These are phyloP conservation scores for Colletotrichum shisoi DNA, from an alignment of 2,329 filamentous ascomycete species.

Conservation along the genomic window DNA sequence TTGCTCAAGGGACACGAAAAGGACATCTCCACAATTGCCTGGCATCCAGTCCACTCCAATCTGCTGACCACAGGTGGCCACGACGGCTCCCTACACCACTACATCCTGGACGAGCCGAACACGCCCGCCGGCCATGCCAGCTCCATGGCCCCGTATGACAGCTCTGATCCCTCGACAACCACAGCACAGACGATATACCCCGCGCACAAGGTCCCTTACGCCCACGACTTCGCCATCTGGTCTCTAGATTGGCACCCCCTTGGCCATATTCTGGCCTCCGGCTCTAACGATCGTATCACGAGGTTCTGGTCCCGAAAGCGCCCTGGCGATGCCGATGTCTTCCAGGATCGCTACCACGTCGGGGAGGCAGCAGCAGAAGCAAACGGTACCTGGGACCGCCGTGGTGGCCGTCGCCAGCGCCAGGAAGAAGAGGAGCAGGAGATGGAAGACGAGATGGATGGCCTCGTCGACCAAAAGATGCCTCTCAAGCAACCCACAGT, in stretches of 20 bases:
- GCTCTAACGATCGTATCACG: slow-evolving; percentile 95
- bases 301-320: slow-evolving; percentile 94
- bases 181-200: slow-evolving; percentile 92
- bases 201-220: slow-evolving; percentile 83
- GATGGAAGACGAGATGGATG: slow-evolving; percentile 90
- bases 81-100: slow-evolving; percentile 90
- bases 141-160: slow-evolving; percentile 84
- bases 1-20: slow-evolving; percentile 94
- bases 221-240: slow-evolving; percentile 96
- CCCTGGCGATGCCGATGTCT: slow-evolving; percentile 83
- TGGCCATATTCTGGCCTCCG: slow-evolving; percentile 92
- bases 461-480: slow-evolving; percentile 89
- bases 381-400: slow-evolving; percentile 90
- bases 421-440: slow-evolving; percentile 95
- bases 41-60: slow-evolving; percentile 92
- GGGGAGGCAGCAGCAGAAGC: slow-evolving; percentile 92
- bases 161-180: slow-evolving; percentile 77
- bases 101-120: slow-evolving; percentile 94
- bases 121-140: slow-evolving; percentile 75
- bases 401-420: slow-evolving; percentile 77
- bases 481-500: slow-evolving; percentile 64
- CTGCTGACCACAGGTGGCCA: slow-evolving; percentile 89
- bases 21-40: slow-evolving; percentile 89
- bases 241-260: slow-evolving; percentile 97
- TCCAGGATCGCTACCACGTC: slow-evolving; percentile 94